Conservation (phyloP, 1,284 basidiomycete genomes). For the Cystobasidiaceae sp. region DNA sequence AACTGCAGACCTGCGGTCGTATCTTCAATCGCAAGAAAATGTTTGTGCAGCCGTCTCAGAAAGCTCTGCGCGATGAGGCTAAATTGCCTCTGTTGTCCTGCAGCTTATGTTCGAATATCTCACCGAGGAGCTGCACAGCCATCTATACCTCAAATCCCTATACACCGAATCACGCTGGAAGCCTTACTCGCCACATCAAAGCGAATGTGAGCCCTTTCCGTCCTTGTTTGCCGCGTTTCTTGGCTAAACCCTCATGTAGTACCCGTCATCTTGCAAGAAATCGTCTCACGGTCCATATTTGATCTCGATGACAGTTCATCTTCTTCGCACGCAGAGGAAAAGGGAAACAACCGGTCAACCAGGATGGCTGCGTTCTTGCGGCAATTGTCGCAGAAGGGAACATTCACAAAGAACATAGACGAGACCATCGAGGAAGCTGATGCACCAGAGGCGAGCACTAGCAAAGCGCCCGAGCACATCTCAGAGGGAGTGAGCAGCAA, state of each 20-base stretch:
- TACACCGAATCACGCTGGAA: constrained; percentile 93
- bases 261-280: background rate
- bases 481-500: background rate
- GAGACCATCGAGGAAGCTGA: constrained; percentile 43
- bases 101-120: constrained; percentile 86
- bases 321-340: constrained; percentile 56
- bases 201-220: constrained; percentile 56
- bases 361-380: constrained; percentile 58
- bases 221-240: background rate
- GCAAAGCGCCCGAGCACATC: background rate
- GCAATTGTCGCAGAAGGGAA: constrained; percentile 63
- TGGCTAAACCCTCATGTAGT: background rate
- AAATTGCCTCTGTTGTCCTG: background rate
- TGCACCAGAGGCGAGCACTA: background rate
- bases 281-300: constrained; percentile 2
- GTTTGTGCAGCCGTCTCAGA: constrained; percentile 51
- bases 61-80: background rate
- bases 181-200: constrained; percentile 74
- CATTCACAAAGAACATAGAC: constrained; percentile 70
- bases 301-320: constrained; percentile 52
- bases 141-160: constrained; percentile 94
- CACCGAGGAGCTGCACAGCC: constrained; percentile 91
- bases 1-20: constrained; percentile 77
- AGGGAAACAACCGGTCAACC: background rate
- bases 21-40: constrained; percentile 79